These are phyloP conservation scores for Moricandia arvensis DNA, from an alignment of 345 rosid species.

Conservation along the genomic window DNA sequence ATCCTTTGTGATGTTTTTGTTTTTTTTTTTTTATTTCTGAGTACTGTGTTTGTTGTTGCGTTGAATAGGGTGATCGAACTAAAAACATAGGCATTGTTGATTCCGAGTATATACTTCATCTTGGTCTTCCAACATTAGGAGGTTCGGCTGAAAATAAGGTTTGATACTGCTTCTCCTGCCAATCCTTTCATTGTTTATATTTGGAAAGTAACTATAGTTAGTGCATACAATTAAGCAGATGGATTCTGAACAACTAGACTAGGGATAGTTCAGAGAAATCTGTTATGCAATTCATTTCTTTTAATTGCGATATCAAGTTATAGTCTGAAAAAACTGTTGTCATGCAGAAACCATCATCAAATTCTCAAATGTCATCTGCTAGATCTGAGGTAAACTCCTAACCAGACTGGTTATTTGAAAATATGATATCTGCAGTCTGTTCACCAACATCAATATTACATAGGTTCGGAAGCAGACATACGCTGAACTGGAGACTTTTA, in stretches of 20 bases:
- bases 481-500: conserved; percentile 53
- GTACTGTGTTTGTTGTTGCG: conserved; percentile 20
- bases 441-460: background rate
- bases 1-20: background rate
- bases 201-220: conserved; percentile 3
- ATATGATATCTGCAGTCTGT: background rate
- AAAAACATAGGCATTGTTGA: conserved; percentile 76
- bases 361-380: conserved; percentile 33
- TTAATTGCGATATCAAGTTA: background rate
- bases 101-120: conserved; percentile 64
- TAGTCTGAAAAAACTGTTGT: background rate
- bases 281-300: conserved; percentile 17
- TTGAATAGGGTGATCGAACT: conserved; percentile 63
- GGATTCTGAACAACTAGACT: conserved; percentile 16
- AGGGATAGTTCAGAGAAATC: conserved; percentile 34
- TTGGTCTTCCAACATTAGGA: conserved; percentile 70
- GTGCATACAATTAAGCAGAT: conserved; percentile 32
- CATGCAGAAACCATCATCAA: conserved; percentile 26
- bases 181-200: background rate
- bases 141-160: conserved; percentile 46
- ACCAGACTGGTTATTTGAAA: background rate
- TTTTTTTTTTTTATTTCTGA: background rate
- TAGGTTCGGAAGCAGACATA: conserved; percentile 53
- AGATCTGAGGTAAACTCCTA: conserved; percentile 51
- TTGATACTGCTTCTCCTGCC: conserved; percentile 14